Evolutionary conservation across 2,329 filamentous ascomycete species (phyloP).

Genomic region (Arthroderma sp.): DNA sequence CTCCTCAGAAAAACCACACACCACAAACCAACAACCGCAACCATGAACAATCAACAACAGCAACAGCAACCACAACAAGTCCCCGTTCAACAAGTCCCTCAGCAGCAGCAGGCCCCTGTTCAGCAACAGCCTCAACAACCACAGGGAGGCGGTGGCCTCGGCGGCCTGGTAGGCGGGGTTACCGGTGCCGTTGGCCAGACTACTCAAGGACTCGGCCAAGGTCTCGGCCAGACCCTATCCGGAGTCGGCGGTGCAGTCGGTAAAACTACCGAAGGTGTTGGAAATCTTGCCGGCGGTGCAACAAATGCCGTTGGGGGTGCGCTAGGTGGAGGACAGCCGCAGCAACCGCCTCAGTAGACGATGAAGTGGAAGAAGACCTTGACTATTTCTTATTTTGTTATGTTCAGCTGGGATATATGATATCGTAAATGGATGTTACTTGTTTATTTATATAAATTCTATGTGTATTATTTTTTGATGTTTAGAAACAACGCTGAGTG

Average conservation of each 20-base stretch:
- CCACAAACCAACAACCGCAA: no score
- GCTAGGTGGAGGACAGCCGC: slow-evolving; percentile 2
- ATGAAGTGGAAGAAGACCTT: no score
- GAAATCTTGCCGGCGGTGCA: slow-evolving; percentile 4
- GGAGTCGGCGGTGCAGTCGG: slow-evolving; percentile 7
- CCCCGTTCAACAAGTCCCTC: background rate
- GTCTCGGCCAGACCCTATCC: slow-evolving; percentile 4
- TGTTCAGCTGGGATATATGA: no score
- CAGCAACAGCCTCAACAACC: background rate
- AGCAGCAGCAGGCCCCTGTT: background rate
- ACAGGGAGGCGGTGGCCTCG: slow-evolving; percentile 1
- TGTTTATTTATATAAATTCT: no score
- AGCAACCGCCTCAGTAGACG: background rate
- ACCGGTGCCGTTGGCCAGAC: slow-evolving; percentile 6
- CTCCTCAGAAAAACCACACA: no score
- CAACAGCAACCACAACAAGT: background rate
- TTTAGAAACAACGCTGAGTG: no score
- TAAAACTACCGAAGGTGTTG: slow-evolving; percentile 6
- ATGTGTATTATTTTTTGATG: no score
- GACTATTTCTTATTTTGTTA: no score
- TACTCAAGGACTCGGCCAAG: slow-evolving; percentile 4
- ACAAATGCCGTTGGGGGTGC: slow-evolving; percentile 6
- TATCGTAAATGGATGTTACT: no score
- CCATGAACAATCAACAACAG: background rate
- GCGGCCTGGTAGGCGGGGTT: slow-evolving; percentile 3